Evolutionary conservation across 2,329 filamentous ascomycete species (phyloP).

Genomic region (Arthrinium puccinioides): DNA sequence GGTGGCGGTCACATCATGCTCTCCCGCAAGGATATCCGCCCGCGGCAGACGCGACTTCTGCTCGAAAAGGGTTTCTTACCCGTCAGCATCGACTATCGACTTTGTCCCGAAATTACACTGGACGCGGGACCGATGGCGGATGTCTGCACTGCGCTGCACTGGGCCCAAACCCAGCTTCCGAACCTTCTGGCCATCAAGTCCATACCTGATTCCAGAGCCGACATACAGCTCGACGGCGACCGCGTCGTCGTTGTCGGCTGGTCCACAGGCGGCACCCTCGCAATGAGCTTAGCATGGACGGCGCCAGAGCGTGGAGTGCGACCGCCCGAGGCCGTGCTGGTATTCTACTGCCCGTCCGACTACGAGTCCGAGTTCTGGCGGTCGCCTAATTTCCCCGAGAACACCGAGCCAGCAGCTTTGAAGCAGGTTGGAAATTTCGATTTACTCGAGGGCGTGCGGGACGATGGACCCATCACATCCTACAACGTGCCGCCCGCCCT

Average conservation of each 20-base stretch:
- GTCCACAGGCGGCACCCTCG: conserved; percentile 1
- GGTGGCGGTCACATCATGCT: conserved; percentile 35
- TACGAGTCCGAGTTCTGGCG: background rate
- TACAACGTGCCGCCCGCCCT: conserved; percentile 11
- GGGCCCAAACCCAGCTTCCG: conserved; percentile 27
- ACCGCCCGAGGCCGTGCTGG: background rate
- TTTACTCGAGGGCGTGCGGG: background rate
- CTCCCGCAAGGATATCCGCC: conserved; percentile 28
- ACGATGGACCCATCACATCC: conserved; percentile 8
- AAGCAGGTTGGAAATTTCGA: background rate
- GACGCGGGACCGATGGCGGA: conserved; percentile 38
- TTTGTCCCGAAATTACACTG: conserved; percentile 42
- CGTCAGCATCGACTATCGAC: conserved; percentile 40
- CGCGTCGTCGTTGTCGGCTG: background rate
- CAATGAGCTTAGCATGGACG: conserved; percentile 8
- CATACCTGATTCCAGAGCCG: no score
- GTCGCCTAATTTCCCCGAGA: background rate
- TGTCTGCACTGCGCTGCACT: conserved; percentile 31
- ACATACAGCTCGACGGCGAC: background rate
- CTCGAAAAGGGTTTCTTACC: conserved; percentile 34
- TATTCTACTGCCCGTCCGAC: background rate
- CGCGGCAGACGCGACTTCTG: conserved; percentile 28
- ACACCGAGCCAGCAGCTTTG: background rate
- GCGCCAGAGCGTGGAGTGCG: conserved; percentile 1
- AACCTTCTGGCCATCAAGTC: conserved; percentile 8